These are phyloP conservation scores for Penicillium sp. DNA, from an alignment of 2,329 filamentous ascomycete species.

Conservation along the genomic window DNA sequence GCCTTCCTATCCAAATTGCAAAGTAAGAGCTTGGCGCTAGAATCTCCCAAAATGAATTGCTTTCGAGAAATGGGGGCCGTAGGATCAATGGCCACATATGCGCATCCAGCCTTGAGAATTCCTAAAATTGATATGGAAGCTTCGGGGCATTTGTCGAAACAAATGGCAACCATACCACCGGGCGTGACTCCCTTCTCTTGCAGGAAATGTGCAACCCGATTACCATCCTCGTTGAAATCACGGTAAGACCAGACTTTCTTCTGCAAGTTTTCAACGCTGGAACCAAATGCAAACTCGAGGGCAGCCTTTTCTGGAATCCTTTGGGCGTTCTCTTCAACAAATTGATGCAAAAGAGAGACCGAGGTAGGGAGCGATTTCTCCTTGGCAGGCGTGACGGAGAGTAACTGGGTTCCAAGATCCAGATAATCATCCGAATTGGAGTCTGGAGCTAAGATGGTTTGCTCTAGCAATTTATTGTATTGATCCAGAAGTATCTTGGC, in stretches of 20 bases:
- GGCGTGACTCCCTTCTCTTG: constrained; percentile 51
- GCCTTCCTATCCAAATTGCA: constrained; percentile 54
- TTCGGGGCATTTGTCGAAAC: constrained; percentile 83
- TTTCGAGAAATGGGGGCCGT: constrained; percentile 73
- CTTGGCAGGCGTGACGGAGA: constrained; percentile 70
- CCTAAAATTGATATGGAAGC: constrained; percentile 83
- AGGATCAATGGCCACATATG: constrained; percentile 80
- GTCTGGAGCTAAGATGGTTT: constrained; percentile 59
- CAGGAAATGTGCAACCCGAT: constrained; percentile 72
- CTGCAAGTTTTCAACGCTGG: constrained; percentile 52
- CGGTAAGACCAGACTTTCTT: constrained; percentile 71
- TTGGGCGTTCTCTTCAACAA: constrained; percentile 69
- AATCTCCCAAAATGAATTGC: constrained; percentile 77
- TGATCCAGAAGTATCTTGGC: constrained; percentile 70
- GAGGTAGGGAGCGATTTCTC: constrained; percentile 61
- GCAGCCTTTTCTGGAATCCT: constrained; percentile 65
- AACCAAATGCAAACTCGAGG: constrained; percentile 72
- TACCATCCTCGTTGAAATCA: constrained; percentile 72
- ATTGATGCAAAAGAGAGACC: constrained; percentile 71
- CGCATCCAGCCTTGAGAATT: constrained; percentile 79
- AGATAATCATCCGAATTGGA: constrained; percentile 46
- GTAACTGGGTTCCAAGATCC: constrained; percentile 32
- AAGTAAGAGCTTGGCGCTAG: constrained; percentile 66
- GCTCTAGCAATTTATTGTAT: constrained; percentile 68
- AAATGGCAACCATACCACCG: constrained; percentile 72